Base-by-base conservation (phyloP, 495 filamentous ascomycete species). In the Hyaloscypha bicolor region DNA sequence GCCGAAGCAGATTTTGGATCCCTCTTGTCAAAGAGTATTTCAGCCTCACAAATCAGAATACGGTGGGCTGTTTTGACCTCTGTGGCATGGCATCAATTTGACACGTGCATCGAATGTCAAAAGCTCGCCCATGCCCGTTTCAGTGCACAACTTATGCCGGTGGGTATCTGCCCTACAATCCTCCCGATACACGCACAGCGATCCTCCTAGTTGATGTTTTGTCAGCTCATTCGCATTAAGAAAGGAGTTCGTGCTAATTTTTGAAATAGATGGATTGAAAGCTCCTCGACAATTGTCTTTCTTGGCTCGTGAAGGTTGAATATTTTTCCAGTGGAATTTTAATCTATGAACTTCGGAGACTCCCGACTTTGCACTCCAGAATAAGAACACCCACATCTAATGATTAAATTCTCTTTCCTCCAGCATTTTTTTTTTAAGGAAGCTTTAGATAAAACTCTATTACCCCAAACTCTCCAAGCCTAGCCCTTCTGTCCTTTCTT, bases 401-500 rank as follows among this genome's bases (percentile, higher is more conserved):
- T 61, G 59, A 61, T 61, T 45, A 61, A 61, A 61, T 61, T 45
- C 35, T 61, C 59, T n/a, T 61, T 61, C 31, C 59, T 61, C 59
- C 59, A 30, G 59, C 32, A 29, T 21, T 55, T 37, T 37, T 61
- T 61, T 3, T 42, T 45, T 11, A 45, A 61, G 60, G 60, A 63
- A 37, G 45, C 60, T 63, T 63, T 63, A 53, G 60, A 61, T 45
- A 37, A 61, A 60, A 61, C 52, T 64, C 62, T 32, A 63, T 63
- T 53, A 64, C 52, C 55, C 52, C 55, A 58, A 58, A 58, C 55
- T 65, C 63, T 58, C 53, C 62, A 58, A 65, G 33, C 35, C 55
- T 66, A 67, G 31, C 60, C 52, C 60, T 68, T 68, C 66, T 67
- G 42, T 37, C 57, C 57, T 67, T 63, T 64, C 60, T 61, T 68